A percentile compares a stretch with the other conserved stretches of the same genome.
Conservation (phyloP, 805 yeast genomes). For the Yueomyces sinensis region DNA sequence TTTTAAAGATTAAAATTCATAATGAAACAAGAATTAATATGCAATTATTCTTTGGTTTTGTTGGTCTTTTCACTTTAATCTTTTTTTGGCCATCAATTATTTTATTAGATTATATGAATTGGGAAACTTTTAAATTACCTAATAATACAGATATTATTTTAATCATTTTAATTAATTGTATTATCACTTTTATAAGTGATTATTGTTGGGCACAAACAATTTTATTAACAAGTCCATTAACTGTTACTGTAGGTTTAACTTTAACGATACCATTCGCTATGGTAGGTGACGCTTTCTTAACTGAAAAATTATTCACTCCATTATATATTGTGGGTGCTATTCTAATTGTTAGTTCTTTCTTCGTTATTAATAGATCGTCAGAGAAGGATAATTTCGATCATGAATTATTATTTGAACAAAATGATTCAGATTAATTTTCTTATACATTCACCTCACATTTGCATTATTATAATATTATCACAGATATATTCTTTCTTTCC, state of each 20-base stretch:
- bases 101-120: constrained; percentile 44
- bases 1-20: constrained; percentile 59
- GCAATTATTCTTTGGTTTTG: constrained; percentile 86
- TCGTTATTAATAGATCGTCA: constrained; percentile 70
- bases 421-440: not conserved
- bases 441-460: too few species aligned
- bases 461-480: too few species aligned
- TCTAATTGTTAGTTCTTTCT: constrained; percentile 70
- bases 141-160: constrained; percentile 34
- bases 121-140: constrained; percentile 68
- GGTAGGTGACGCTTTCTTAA: constrained; percentile 74
- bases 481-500: too few species aligned
- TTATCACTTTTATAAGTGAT: constrained; percentile 75
- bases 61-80: constrained; percentile 69
- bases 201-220: constrained; percentile 95
- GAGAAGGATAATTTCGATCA: constrained; percentile 36
- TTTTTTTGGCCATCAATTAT: constrained; percentile 74
- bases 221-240: constrained; percentile 82
- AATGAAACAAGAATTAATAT: constrained; percentile 71
- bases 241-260: constrained; percentile 90
- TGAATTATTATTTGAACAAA: not conserved
- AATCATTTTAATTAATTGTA: constrained; percentile 51
- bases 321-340: constrained; percentile 69
- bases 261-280: constrained; percentile 91
- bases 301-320: constrained; percentile 45